Evolutionary conservation across 2,329 filamentous ascomycete species (phyloP).

Genomic region (Hymenoscyphus fraxineus): DNA sequence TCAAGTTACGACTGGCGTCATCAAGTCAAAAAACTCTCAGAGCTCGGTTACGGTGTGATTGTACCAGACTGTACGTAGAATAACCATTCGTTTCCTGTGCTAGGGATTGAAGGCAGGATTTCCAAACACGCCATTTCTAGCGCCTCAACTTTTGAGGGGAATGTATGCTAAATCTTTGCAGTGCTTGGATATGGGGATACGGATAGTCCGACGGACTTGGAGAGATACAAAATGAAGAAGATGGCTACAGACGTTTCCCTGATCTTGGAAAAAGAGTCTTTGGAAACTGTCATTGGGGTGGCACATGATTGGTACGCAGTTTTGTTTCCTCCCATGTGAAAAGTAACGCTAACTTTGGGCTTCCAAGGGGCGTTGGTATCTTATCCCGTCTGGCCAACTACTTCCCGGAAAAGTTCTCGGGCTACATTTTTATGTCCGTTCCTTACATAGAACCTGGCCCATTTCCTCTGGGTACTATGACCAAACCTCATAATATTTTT

Average conservation of each 20-base stretch:
- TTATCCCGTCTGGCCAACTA: conserved; percentile 18
- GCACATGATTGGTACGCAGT: conserved; percentile 15
- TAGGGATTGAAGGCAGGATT: no score
- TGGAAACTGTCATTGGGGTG: conserved; percentile 14
- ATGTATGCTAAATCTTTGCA: no score
- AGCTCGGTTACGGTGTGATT: conserved; percentile 42
- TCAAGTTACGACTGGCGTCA: conserved; percentile 42
- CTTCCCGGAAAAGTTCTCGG: conserved; percentile 11
- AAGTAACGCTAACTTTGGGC: not conserved
- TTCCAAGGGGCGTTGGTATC: conserved; percentile 15
- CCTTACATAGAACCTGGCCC: conserved; percentile 13
- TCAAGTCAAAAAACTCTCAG: conserved; percentile 39
- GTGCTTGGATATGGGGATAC: conserved; percentile 57
- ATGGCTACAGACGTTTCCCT: conserved; percentile 34
- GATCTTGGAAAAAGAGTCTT: conserved; percentile 30
- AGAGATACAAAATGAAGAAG: conserved; percentile 33
- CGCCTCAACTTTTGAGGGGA: no score
- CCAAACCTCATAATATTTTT: not conserved
- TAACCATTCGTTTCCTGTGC: no score
- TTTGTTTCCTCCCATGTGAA: not conserved
- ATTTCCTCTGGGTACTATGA: conserved; percentile 6
- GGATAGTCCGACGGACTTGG: conserved; percentile 32
- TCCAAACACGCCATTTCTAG: no score
- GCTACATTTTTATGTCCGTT: conserved; percentile 12
- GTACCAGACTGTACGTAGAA: conserved; percentile 44